A percentile compares a stretch with the other conserved stretches of the same genome.
Evolutionary conservation across 148 eudicot genomes (phyloP).

Genomic region (Camellia japonica): DNA sequence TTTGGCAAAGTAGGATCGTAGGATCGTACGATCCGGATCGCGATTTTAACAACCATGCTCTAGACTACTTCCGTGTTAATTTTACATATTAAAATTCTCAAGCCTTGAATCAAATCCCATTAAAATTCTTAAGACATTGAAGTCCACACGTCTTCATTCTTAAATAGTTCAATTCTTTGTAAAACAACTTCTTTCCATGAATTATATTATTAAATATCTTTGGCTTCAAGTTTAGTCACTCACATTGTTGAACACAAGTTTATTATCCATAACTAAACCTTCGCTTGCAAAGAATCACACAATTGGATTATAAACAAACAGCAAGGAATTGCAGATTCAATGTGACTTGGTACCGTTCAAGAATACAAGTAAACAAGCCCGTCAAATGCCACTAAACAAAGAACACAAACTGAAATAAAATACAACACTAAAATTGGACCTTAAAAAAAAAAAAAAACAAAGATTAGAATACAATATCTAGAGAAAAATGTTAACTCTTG

Average conservation of each 20-base stretch:
- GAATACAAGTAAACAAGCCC: neutral
- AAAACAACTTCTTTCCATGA: neutral
- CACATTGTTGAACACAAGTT: neutral
- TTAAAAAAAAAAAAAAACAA: neutral
- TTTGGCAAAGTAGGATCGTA: no score
- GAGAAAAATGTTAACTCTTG: neutral
- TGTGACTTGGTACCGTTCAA: neutral
- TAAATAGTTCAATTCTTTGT: neutral
- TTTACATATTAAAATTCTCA: neutral
- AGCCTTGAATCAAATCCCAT: neutral
- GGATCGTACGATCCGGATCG: no score
- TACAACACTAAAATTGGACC: neutral
- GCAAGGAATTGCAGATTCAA: neutral
- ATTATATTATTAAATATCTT: neutral
- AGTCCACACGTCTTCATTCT: neutral
- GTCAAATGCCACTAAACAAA: constrained; percentile 3
- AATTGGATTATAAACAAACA: neutral
- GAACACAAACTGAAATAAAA: neutral
- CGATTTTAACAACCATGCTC: neutral
- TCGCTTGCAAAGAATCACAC: neutral
- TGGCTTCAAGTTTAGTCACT: neutral
- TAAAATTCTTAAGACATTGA: neutral
- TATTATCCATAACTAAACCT: neutral
- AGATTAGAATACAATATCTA: neutral
- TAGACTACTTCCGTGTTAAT: neutral